Evolutionary conservation across 2,329 filamentous ascomycete genomes (phyloP).

Genomic region (Pseudovirgaria hyperparasitica): DNA sequence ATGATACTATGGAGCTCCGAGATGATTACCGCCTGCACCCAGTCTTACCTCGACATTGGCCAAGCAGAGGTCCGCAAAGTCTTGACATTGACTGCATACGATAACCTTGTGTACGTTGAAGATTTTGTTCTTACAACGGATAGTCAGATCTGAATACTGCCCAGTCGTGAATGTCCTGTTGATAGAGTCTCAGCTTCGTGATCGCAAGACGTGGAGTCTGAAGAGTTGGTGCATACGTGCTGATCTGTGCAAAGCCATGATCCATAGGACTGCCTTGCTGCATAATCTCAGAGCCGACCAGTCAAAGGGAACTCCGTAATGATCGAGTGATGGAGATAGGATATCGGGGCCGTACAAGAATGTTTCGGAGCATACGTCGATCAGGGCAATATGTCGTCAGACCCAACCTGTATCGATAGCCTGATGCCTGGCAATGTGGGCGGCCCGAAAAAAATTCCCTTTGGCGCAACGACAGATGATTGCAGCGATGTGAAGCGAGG

Average conservation of each 20-base stretch:
- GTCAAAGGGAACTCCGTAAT: too few relatives aligned
- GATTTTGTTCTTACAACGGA: conserved; percentile 15
- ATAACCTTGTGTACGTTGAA: conserved; percentile 18
- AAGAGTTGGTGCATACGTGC: background rate
- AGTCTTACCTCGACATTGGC: conserved; percentile 4
- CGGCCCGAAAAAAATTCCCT: too few relatives aligned
- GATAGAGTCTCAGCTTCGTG: conserved; percentile 1
- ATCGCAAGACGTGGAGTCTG: conserved; percentile 7
- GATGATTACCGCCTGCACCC: conserved; percentile 2
- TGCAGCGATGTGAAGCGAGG: too few relatives aligned
- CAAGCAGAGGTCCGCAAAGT: conserved; percentile 17
- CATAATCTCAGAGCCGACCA: background rate
- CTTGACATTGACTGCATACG: conserved; percentile 17
- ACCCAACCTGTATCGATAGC: too few relatives aligned
- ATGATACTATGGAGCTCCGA: background rate
- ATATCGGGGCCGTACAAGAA: too few relatives aligned
- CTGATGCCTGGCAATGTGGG: too few relatives aligned
- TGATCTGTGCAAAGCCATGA: conserved; percentile 3
- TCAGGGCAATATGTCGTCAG: too few relatives aligned
- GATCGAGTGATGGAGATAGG: too few relatives aligned
- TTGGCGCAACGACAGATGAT: too few relatives aligned
- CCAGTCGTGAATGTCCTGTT: background rate
- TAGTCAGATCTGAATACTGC: conserved; percentile 15
- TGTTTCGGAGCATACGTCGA: too few relatives aligned
- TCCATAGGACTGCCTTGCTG: background rate